Evolutionary conservation across 129 eudicot genomes (phyloP).

Genomic region (Daucus carota): DH1_v3.0 NC_030383.2:10577501-10578000

Average conservation of each 20-base stretch:
- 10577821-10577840: not conserved
- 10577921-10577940: not conserved
- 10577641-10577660: conserved; percentile 62
- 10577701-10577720: conserved; percentile 56
- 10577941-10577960: not conserved
- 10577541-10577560: conserved; percentile 7
- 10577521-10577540: conserved; percentile 57
- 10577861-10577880: not conserved
- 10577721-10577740: conserved; percentile 74
- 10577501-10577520: conserved; percentile 68
- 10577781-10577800: not conserved
- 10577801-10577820: not conserved
- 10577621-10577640: conserved; percentile 97
- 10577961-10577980: not conserved
- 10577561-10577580: not conserved
- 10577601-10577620: conserved; percentile 39
- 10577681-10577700: conserved; percentile 58
- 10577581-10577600: not conserved
- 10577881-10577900: not conserved
- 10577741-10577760: conserved; percentile 79
- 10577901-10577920: not conserved
- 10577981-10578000: conserved; percentile 12
- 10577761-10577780: conserved; percentile 3
- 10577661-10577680: conserved; percentile 82
- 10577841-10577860: not conserved